Evolutionary conservation across 129 eudicot genomes (phyloP), one percentile per base, ranked within the genome.

Genomic region (Pittosporum tobira): DNA sequence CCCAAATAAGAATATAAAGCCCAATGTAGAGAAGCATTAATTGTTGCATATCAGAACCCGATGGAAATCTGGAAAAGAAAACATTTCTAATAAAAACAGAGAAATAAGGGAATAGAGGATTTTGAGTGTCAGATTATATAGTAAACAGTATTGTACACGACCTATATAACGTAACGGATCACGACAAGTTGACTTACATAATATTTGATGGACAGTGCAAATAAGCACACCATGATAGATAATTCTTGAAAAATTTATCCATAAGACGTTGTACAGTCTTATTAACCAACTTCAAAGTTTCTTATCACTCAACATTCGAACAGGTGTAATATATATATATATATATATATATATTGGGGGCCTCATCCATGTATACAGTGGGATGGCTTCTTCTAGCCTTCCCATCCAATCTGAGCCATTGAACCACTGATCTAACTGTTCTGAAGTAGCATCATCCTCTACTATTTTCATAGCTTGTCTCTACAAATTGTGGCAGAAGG

Each of bases 1-100:
- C 99, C 99, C 99, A 93, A 34, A 93, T 87, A 68, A 93, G 99
- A 61, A 93, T 80, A 87, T 84, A 93, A 46, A 93, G 96, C 67
- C 94, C 99, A 68, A 87, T 81, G 72, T 87, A 93, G 38, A 93
- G 73, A 69, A 93, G 94, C 78, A 84, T 86, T 61, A 88, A 69
- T 66, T 87, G 99, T 55, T 84, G 95, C 61, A 57, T 73, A 59
- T 86, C 83, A 4, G 65, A 66, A 58, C 65, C 80, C 27, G 64
- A 65, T 25, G 91, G 88, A 69, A 74, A 74, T 59, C 99, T 93
- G 60, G 48, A 73, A 57, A 26, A 48, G 0, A n/a, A n/a, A 4
- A 15, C 36, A 52, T 1, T 26, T 14, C 12, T 51, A n/a, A n/a
- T 21, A 24, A 14, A 24, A 26, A 25, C 0, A 23, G 14, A 9